Evolutionary conservation across 805 yeast species (phyloP).

Genomic region (Ogataea pini): DNA sequence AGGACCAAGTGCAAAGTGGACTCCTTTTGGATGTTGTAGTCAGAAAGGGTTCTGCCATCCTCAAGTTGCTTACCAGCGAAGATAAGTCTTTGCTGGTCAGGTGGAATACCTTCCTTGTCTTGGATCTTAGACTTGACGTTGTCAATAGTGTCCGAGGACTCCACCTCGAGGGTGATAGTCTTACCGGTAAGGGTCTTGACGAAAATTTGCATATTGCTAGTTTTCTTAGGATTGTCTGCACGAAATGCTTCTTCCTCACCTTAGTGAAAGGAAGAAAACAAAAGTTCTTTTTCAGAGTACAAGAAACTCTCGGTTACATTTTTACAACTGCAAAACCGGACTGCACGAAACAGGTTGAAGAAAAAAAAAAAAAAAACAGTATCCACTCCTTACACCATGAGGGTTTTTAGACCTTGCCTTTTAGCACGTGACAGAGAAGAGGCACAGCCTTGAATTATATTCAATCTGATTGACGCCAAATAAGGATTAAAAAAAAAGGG

Average conservation of each 20-base stretch:
- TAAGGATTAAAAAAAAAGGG: background rate
- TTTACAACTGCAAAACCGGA: background rate
- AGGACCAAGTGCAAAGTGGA: slow-evolving; percentile 94
- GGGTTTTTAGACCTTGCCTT: slow-evolving; percentile 6
- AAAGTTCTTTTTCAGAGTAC: too few relatives aligned
- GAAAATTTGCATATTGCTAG: slow-evolving; percentile 59
- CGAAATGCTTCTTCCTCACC: slow-evolving; percentile 42
- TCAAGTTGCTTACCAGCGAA: slow-evolving; percentile 99
- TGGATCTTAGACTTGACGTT: slow-evolving; percentile 98
- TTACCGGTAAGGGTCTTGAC: slow-evolving; percentile 87
- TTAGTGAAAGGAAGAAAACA: slow-evolving; percentile 12
- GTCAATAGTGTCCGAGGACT: slow-evolving; percentile 98
- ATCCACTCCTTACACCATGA: background rate
- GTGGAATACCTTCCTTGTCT: slow-evolving; percentile 99
- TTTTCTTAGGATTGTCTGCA: slow-evolving; percentile 37
- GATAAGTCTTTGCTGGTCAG: slow-evolving; percentile 99
- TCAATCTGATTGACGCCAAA: background rate
- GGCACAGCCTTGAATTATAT: background rate
- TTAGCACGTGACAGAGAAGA: slow-evolving; percentile 11
- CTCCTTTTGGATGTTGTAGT: slow-evolving; percentile 99
- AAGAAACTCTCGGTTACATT: background rate
- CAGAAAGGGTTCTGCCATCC: slow-evolving; percentile 98
- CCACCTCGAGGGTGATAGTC: slow-evolving; percentile 98
- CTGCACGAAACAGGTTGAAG: background rate
- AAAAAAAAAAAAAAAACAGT: slow-evolving; percentile 4